Base-by-base conservation (phyloP, 1,284 basidiomycete genomes). In the Phellinidium pouzarii region DNA sequence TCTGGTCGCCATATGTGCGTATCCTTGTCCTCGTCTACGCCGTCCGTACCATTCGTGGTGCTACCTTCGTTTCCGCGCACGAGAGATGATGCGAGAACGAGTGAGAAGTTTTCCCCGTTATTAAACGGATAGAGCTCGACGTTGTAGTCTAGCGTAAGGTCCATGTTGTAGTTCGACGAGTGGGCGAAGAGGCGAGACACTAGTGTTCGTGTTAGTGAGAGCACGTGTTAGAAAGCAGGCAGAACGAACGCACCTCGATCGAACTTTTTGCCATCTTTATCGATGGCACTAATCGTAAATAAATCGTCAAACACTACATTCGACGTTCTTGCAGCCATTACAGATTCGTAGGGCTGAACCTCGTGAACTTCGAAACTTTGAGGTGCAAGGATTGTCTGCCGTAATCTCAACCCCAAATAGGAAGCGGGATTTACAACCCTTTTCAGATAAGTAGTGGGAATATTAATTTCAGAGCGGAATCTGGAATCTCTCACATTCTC, bases 231-330 rank as follows among this genome's bases (percentile, higher is more conserved):
- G 48, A 17, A 23, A 12, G 31, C 12, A 44, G 14, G 19, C 22
- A 31, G 29, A 42, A 50, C n/a, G 41, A 31, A 63, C 76, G 44
- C 57, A 94, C 94, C 94, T 84, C 94, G 76, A 69, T 97, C 94
- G 62, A 96, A 97, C 69, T 95, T 97, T 74, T 91, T 96, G 51
- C 96, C 95, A 65, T 95, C 92, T 65, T 84, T 84, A 74, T 96
- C 90, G 48, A 95, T 90, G 25, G 72, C 84, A 59, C 79, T 78
- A 56, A 94, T 86, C 5, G 80, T 86, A 70, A 96, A 95, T 27
- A 92, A 83, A 68, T 95, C 93, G 63, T 93, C 87, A 65, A 96
- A 94, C 53, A 94, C 77, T 59, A 91, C 78, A 64, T 78, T 87
- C 1, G 87, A 87, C 27, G 81, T 72, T 31, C 76, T 72, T 4